Base-by-base conservation (phyloP, 306 rosid species). In the Psophocarpus tetragonolobus region DNA sequence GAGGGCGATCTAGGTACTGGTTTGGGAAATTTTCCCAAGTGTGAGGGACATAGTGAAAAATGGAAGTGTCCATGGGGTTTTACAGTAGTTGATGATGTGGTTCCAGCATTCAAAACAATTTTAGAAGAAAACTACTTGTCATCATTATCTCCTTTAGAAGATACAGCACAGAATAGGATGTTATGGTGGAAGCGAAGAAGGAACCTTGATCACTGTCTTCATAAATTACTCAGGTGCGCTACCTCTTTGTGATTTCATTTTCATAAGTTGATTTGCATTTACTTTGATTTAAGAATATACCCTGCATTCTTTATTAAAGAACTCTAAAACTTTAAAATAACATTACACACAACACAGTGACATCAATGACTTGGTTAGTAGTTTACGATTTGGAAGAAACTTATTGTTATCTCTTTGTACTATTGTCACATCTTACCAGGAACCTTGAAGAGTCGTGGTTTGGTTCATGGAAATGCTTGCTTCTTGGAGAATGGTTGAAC, bases 51-150 rank as follows among this genome's bases (percentile, higher is more conserved):
- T 66, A 78, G 69, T 69, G 68, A 80, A 65, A 84, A 67, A 62
- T 94, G 98, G 98, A 84, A 51, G 53, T 94, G 98, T 50, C 97
- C 98, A 23, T 94, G 98, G 98, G 94, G 93, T 75, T 87, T 73
- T 54, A 71, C 98, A 26, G 82, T 85, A 61, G 86, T 95, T 61
- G 97, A 95, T 86, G 88, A 88, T 74, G 81, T 91, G 47, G 98
- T 89, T 72, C 98, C 97, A 57, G 88, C 82, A 63, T 94, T 90
- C 75, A 90, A 81, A 89, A 68, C 56, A 82, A 90, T 94, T 75
- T 84, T 94, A 87, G 84, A 90, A 80, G 93, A 87, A 54, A 90
- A 88, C 78, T 87, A 85, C 81, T 41, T 79, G 41, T 86, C 98
- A 10, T 71, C 91, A 73, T n/a, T 6, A 39, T 71, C 79, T 61